These are phyloP conservation scores for Emergomyces africanus DNA, from an alignment of 2,329 filamentous ascomycete genomes.

Conservation along the genomic window DNA sequence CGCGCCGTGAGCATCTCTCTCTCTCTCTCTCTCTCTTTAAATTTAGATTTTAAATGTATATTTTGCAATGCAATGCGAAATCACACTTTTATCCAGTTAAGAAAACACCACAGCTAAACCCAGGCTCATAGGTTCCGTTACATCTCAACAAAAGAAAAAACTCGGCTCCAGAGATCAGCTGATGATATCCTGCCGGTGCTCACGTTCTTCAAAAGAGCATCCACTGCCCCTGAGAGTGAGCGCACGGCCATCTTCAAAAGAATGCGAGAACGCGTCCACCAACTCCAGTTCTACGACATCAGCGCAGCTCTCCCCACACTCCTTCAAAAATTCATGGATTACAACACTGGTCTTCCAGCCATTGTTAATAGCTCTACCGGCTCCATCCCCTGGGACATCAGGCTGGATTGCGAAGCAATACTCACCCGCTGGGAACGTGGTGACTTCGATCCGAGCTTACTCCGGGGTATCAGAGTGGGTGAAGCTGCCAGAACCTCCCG, in stretches of 20 bases:
- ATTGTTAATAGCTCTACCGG: neutral
- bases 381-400: slow-evolving; percentile 10
- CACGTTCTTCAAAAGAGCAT: neutral
- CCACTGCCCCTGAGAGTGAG: neutral
- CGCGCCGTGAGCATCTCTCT: neutral
- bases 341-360: slow-evolving; percentile 6
- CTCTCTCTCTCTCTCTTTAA: neutral
- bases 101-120: neutral
- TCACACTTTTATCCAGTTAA: neutral
- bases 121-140: neutral
- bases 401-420: slow-evolving; percentile 7
- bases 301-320: neutral
- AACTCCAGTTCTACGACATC: slow-evolving; percentile 6
- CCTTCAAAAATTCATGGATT: slow-evolving; percentile 7
- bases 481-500: slow-evolving; percentile 3
- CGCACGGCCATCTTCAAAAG: neutral
- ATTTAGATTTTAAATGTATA: neutral
- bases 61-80: neutral
- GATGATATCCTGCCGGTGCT: neutral
- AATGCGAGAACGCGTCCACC: slow-evolving; percentile 7
- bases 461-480: slow-evolving; percentile 5
- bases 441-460: slow-evolving; percentile 7
- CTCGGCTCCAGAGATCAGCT: neutral
- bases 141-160: neutral
- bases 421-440: slow-evolving; percentile 7